Conservation (phyloP, 139 green algal species). For the Coelastrella sp. region DNA sequence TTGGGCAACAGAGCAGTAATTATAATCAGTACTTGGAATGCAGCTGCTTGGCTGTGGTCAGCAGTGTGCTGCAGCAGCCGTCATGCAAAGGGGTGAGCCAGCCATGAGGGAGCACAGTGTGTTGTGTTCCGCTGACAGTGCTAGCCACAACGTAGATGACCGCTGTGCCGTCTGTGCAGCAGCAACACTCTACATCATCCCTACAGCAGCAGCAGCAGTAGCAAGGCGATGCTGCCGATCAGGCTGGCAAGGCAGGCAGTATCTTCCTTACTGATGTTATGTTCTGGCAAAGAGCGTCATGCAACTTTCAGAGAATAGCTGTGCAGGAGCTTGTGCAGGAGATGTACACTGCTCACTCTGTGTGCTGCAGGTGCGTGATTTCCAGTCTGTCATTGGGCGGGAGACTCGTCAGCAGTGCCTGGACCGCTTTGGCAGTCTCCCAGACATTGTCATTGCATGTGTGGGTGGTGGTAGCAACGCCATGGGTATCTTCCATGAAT, state of each 20-base stretch:
- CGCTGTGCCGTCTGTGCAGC: neutral
- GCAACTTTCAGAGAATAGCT: no score
- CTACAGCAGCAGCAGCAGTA: neutral
- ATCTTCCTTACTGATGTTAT: neutral
- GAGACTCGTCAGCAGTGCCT: constrained; percentile 85
- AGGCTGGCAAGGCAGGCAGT: no score
- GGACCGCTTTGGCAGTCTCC: constrained; percentile 88
- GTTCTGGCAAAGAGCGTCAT: neutral
- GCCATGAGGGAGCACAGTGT: neutral
- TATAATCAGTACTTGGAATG: neutral
- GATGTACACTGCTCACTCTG: neutral
- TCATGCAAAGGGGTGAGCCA: neutral
- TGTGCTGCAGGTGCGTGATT: constrained; percentile 86
- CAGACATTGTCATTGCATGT: constrained; percentile 97
- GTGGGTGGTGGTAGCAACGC: constrained; percentile 98
- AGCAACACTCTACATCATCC: neutral
- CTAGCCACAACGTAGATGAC: no score
- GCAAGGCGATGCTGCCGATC: neutral
- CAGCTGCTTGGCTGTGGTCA: no score
- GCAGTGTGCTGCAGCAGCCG: no score
- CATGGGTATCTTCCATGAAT: constrained; percentile 99
- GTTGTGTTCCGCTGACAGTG: no score
- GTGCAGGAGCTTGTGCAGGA: no score
- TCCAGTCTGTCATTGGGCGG: constrained; percentile 95
- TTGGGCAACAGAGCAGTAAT: neutral